Evolutionary conservation across 345 rosid species (phyloP).

Genomic region (Passiflora organensis): DNA sequence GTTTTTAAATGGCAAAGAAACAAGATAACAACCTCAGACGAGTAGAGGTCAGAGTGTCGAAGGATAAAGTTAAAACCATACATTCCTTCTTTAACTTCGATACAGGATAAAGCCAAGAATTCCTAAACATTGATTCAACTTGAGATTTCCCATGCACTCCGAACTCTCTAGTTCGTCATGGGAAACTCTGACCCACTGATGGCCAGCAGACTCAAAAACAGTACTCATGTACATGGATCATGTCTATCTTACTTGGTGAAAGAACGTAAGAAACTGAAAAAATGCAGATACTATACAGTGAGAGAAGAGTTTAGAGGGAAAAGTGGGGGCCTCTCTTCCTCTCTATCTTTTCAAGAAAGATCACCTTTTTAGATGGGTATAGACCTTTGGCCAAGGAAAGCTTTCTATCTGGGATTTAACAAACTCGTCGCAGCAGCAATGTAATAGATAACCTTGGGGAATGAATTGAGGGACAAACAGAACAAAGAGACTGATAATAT

Average conservation of each 20-base stretch:
- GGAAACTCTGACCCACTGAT: too few relatives aligned
- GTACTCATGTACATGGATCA: not conserved
- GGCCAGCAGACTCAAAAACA: not conserved
- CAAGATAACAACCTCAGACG: constrained; percentile 9
- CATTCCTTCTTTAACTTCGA: constrained; percentile 33
- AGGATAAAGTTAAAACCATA: constrained; percentile 3
- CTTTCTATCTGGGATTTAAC: constrained; percentile 25
- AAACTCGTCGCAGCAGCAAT: too few relatives aligned
- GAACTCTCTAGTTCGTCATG: constrained; percentile 5
- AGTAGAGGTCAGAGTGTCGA: too few relatives aligned
- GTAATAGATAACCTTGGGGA: constrained; percentile 1
- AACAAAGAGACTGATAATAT: constrained; percentile 39
- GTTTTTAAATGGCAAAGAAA: not conserved
- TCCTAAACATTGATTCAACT: too few relatives aligned
- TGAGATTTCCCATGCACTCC: too few relatives aligned
- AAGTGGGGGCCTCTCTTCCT: constrained; percentile 31
- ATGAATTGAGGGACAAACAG: constrained; percentile 40
- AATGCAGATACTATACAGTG: constrained; percentile 2
- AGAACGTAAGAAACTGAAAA: constrained; percentile 15
- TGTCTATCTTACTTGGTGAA: constrained; percentile 22
- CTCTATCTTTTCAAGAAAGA: constrained; percentile 49
- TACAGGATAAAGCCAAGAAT: too few relatives aligned
- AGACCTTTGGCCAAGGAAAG: constrained; percentile 35
- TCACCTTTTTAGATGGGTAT: constrained; percentile 44
- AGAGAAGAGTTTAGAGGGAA: constrained; percentile 4